Evolutionary conservation across 2,329 filamentous ascomycete genomes (phyloP).

Genomic region (Trichoderma citrinoviride): DNA sequence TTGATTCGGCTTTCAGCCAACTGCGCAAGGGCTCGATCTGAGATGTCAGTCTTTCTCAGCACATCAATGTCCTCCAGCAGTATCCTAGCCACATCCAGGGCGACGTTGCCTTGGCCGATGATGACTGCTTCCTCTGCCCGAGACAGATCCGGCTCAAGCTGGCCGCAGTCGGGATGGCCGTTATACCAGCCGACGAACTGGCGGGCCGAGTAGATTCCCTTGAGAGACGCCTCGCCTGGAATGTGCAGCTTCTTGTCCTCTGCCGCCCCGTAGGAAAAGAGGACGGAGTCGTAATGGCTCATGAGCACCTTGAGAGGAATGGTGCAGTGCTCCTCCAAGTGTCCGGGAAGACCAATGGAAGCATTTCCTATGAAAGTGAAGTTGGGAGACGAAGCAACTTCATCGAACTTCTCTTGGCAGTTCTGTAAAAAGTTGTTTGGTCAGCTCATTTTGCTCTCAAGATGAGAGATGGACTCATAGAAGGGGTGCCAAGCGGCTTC

Average conservation of each 20-base stretch:
- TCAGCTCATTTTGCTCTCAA: neutral
- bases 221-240: slow-evolving; percentile 69
- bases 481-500: neutral
- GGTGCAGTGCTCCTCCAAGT: slow-evolving; percentile 42
- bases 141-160: slow-evolving; percentile 69
- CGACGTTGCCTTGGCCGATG: slow-evolving; percentile 94
- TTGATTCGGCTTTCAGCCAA: slow-evolving; percentile 71
- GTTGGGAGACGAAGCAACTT: slow-evolving; percentile 75
- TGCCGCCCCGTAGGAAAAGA: slow-evolving; percentile 90
- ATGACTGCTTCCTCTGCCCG: slow-evolving; percentile 79
- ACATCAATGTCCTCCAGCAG: slow-evolving; percentile 72
- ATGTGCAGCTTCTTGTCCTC: slow-evolving; percentile 77
- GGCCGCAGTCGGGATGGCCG: slow-evolving; percentile 77
- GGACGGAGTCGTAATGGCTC: slow-evolving; percentile 84
- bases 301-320: slow-evolving; percentile 68
- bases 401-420: slow-evolving; percentile 88
- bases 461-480: neutral
- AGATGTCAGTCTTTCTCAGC: slow-evolving; percentile 81
- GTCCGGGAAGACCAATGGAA: slow-evolving; percentile 60
- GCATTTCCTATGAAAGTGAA: slow-evolving; percentile 94
- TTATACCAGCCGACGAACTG: slow-evolving; percentile 99
- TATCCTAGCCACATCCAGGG: slow-evolving; percentile 87
- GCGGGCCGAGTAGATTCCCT: slow-evolving; percentile 80
- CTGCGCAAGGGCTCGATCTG: slow-evolving; percentile 74
- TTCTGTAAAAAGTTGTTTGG: slow-evolving; percentile 52